Conservation (phyloP, 179 eudicot genomes). For the Vitellaria paradoxa region DNA sequence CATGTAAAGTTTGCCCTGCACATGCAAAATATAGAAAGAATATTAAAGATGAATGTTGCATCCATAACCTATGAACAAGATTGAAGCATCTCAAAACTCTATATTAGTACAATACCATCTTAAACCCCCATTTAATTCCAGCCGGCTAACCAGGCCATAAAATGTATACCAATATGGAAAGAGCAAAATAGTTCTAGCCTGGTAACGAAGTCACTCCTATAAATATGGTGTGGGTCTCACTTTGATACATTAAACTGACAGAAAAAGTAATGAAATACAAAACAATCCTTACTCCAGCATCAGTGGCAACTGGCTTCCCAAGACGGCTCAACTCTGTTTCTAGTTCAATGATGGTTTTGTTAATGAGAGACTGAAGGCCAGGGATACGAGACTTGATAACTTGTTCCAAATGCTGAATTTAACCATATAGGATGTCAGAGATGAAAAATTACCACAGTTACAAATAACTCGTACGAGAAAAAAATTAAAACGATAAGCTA, state of each 20-base stretch:
- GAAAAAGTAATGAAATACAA: not conserved
- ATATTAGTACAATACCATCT: too few relatives aligned
- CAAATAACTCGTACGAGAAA: not conserved
- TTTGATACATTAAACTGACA: not conserved
- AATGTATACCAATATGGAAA: not conserved
- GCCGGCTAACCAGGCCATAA: not conserved
- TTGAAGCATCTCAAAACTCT: not conserved
- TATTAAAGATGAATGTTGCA: not conserved
- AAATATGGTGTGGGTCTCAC: not conserved
- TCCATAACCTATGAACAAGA: not conserved
- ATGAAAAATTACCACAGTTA: not conserved
- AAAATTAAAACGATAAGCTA: not conserved
- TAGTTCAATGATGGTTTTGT: conserved; percentile 75
- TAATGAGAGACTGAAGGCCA: conserved; percentile 86
- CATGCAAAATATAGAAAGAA: not conserved
- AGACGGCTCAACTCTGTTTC: conserved; percentile 89
- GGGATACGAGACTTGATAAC: conserved; percentile 95
- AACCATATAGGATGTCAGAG: not conserved
- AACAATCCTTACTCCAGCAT: conserved; percentile 72
- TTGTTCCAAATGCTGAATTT: conserved; percentile 68
- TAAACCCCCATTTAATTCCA: not conserved
- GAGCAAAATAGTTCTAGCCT: not conserved
- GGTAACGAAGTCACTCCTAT: not conserved
- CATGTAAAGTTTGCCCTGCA: conserved; percentile 86
- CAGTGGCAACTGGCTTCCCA: conserved; percentile 82